Evolutionary conservation across 768 basidiomycete genomes (phyloP).

Genomic region (Pisolithus tinctorius): DNA sequence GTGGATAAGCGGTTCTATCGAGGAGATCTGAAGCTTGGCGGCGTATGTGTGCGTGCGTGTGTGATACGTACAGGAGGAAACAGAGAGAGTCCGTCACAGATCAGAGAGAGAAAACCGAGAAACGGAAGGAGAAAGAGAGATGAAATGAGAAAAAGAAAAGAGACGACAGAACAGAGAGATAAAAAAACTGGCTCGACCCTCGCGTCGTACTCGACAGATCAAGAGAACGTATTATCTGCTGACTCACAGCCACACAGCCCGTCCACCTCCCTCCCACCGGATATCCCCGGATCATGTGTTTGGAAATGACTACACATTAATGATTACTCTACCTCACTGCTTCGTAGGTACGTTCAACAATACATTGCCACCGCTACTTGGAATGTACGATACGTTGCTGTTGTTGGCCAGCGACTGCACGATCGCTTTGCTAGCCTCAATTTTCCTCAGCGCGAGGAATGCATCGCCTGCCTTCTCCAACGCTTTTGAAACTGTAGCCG

Average conservation of each 20-base stretch:
- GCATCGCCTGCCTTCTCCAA: constrained; percentile 93
- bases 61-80: constrained; percentile 24
- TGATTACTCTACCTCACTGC: background rate
- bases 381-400: constrained; percentile 86
- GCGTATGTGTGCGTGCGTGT: constrained; percentile 5
- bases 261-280: constrained; percentile 3
- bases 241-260: constrained; percentile 17
- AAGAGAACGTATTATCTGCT: constrained; percentile 9
- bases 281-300: constrained; percentile 9
- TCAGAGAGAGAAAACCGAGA: constrained; percentile 28
- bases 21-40: constrained; percentile 17
- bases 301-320: background rate
- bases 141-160: constrained; percentile 26
- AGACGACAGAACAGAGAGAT: constrained; percentile 16
- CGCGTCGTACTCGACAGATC: constrained; percentile 20
- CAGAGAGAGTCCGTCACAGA: constrained; percentile 31
- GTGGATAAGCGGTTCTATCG: background rate
- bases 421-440: constrained; percentile 97
- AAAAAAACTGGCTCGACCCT: constrained; percentile 12
- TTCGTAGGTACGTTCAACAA: constrained; percentile 74
- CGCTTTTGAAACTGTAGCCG: constrained; percentile 83
- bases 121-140: constrained; percentile 29
- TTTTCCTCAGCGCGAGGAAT: constrained; percentile 90
- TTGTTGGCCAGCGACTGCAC: constrained; percentile 75
- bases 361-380: constrained; percentile 72